A percentile compares a stretch with the other conserved stretches of the same genome.
Conservation (phyloP, 805 yeast species). For the Candida ulmi region DNA sequence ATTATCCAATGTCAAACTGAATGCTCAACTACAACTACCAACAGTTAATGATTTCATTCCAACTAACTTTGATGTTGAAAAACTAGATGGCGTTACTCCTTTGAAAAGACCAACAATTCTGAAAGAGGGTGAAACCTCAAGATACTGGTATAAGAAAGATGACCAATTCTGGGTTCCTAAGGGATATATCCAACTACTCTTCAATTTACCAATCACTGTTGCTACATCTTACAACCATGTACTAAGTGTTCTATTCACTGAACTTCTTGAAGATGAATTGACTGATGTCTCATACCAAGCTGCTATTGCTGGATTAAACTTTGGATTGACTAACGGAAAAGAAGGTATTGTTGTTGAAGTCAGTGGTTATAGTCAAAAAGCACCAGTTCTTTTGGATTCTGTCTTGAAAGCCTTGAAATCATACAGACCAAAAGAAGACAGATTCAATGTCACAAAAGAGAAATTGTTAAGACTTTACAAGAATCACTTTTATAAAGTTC, state of each 20-base stretch:
- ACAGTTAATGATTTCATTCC: slow-evolving; percentile 78
- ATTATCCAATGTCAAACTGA: slow-evolving; percentile 27
- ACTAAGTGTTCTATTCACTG: slow-evolving; percentile 56
- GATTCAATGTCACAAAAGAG: slow-evolving; percentile 66
- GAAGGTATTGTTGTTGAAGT: slow-evolving; percentile 68
- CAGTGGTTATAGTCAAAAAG: slow-evolving; percentile 81
- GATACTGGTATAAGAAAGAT: slow-evolving; percentile 86
- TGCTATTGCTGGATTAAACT: slow-evolving; percentile 67
- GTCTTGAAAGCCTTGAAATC: slow-evolving; percentile 48
- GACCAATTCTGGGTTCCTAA: slow-evolving; percentile 87
- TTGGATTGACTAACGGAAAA: slow-evolving; percentile 50
- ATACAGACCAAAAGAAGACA: slow-evolving; percentile 45
- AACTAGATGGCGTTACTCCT: slow-evolving; percentile 30
- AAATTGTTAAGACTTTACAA: slow-evolving; percentile 54
- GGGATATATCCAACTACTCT: slow-evolving; percentile 59
- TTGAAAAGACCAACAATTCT: slow-evolving; percentile 57
- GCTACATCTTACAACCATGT: slow-evolving; percentile 55
- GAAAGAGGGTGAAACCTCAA: slow-evolving; percentile 41
- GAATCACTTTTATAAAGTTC: slow-evolving; percentile 68
- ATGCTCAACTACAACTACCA: slow-evolving; percentile 52
- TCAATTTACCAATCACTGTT: slow-evolving; percentile 61
- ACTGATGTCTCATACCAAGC: slow-evolving; percentile 81
- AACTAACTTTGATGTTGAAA: slow-evolving; percentile 60
- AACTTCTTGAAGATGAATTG: slow-evolving; percentile 68
- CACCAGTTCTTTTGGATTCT: slow-evolving; percentile 54